A percentile compares a stretch with the other conserved stretches of the same genome.
Evolutionary conservation across 2,329 filamentous ascomycete genomes (phyloP).

Genomic region (Trichoderma asperellum): DNA sequence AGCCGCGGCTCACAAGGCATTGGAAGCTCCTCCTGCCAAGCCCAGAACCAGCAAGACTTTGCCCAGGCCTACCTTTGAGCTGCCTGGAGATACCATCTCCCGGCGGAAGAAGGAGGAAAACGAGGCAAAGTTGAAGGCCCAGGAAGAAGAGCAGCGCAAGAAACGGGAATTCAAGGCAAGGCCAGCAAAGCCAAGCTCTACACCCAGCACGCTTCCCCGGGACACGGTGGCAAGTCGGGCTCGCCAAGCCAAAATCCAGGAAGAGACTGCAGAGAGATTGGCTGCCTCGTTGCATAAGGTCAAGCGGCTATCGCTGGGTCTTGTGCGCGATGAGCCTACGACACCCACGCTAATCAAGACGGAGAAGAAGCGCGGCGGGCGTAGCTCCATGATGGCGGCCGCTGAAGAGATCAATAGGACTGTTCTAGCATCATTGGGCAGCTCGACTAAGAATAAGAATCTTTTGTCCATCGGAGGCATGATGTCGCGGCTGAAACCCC

Average conservation of each 20-base stretch:
- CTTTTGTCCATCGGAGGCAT: conserved; percentile 56
- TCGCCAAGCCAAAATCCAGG: conserved; percentile 51
- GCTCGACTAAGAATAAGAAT: conserved; percentile 51
- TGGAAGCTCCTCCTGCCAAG: conserved; percentile 46
- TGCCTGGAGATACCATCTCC: conserved; percentile 65
- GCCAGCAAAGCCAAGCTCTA: conserved; percentile 54
- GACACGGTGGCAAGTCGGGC: conserved; percentile 63
- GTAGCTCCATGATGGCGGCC: conserved; percentile 34
- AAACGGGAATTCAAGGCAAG: conserved; percentile 67
- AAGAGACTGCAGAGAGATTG: conserved; percentile 35
- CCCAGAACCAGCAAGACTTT: conserved; percentile 56
- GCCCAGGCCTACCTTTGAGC: conserved; percentile 61
- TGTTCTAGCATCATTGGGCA: conserved; percentile 53
- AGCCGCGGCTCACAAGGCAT: conserved; percentile 41
- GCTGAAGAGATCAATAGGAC: conserved; percentile 43
- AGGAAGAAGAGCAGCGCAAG: conserved; percentile 64
- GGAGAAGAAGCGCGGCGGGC: conserved; percentile 37
- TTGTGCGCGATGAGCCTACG: conserved; percentile 18
- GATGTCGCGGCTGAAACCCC: conserved; percentile 53
- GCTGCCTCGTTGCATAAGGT: conserved; percentile 29
- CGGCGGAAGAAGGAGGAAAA: conserved; percentile 59
- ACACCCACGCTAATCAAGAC: conserved; percentile 27
- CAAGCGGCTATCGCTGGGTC: conserved; percentile 37
- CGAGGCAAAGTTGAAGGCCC: conserved; percentile 57
- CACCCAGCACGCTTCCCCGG: conserved; percentile 51